phyloP scores from a whole-genome alignment of 805 yeast genomes.

The Candida tallmaniae region DNA sequence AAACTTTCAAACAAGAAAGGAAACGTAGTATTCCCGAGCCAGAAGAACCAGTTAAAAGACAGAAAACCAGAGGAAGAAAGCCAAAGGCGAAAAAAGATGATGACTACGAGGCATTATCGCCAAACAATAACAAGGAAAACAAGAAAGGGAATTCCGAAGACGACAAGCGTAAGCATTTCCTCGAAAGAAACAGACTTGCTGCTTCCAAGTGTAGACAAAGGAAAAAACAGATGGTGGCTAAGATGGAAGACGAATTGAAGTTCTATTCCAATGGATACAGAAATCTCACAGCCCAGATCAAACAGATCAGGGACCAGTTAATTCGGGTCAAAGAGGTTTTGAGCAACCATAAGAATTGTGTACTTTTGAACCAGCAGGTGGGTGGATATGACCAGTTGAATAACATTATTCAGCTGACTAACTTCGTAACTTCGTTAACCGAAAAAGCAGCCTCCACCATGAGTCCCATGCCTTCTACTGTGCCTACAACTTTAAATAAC shows the following conservation, averaged over 20 bases:
- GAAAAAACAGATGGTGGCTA: slow-evolving; percentile 81
- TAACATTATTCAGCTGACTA: slow-evolving; percentile 34
- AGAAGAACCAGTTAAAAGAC: slow-evolving; percentile 1
- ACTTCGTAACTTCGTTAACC: slow-evolving; percentile 23
- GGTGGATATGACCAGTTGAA: slow-evolving; percentile 46
- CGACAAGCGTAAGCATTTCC: slow-evolving; percentile 61
- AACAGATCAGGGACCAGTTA: slow-evolving; percentile 56
- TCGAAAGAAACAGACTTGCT: slow-evolving; percentile 91
- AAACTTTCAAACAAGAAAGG: not conserved
- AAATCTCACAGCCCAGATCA: slow-evolving; percentile 54
- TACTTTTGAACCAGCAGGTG: slow-evolving; percentile 33
- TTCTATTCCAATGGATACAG: slow-evolving; percentile 69
- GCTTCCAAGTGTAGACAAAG: slow-evolving; percentile 94
- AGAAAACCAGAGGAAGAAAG: slow-evolving; percentile 1
- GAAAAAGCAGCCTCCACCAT: slow-evolving; percentile 18
- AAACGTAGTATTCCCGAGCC: not conserved
- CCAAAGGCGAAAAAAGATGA: slow-evolving; percentile 12
- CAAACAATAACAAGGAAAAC: slow-evolving; percentile 7
- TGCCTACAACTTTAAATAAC: slow-evolving; percentile 28
- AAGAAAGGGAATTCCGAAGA: slow-evolving; percentile 18
- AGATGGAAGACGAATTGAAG: slow-evolving; percentile 75
- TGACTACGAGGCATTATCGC: slow-evolving; percentile 2
- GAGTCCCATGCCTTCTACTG: slow-evolving; percentile 33
- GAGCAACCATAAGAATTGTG: slow-evolving; percentile 49
- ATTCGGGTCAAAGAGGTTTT: slow-evolving; percentile 44